Conservation (phyloP, 2,329 filamentous ascomycete genomes). For the Hymenoscyphus scutula region DNA sequence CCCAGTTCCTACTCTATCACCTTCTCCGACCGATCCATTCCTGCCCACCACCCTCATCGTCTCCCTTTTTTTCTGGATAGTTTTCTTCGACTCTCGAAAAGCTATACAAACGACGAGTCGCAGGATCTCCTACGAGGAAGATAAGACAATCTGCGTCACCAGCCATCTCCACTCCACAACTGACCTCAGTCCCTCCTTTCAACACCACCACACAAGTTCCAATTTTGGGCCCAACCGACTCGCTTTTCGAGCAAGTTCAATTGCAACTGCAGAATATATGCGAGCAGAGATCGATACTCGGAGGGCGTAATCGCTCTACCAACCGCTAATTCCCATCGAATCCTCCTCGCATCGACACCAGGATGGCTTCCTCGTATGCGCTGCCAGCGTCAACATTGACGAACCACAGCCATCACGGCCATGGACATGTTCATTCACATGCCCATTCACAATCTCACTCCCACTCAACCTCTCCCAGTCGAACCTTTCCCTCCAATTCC, state of each 20-base stretch:
- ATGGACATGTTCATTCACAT: constrained; percentile 39
- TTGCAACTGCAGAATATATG: constrained; percentile 14
- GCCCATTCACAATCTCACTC: constrained; percentile 38
- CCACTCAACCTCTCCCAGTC: constrained; percentile 35
- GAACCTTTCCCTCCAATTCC: constrained; percentile 24
- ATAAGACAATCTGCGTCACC: not conserved
- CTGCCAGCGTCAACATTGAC: constrained; percentile 33
- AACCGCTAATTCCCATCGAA: not conserved
- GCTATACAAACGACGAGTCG: not conserved
- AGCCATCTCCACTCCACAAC: not conserved
- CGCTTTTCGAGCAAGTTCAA: not conserved
- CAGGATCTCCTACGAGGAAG: not conserved
- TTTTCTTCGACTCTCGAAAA: not conserved
- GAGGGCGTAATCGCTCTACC: constrained; percentile 25
- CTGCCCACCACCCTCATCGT: not conserved
- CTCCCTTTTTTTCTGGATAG: not conserved
- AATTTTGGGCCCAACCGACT: constrained; percentile 11
- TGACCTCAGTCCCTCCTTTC: not conserved
- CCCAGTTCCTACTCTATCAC: not conserved
- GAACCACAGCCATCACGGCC: constrained; percentile 33
- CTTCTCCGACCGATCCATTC: not conserved
- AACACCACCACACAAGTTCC: not conserved
- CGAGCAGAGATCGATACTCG: constrained; percentile 13
- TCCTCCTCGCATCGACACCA: constrained; percentile 15
- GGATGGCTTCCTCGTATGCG: constrained; percentile 38